A percentile compares a stretch with the other conserved stretches of the same genome.
These are phyloP conservation scores for Suillus luteus DNA, from an alignment of 768 basidiomycete species.

Conservation along the genomic window DNA sequence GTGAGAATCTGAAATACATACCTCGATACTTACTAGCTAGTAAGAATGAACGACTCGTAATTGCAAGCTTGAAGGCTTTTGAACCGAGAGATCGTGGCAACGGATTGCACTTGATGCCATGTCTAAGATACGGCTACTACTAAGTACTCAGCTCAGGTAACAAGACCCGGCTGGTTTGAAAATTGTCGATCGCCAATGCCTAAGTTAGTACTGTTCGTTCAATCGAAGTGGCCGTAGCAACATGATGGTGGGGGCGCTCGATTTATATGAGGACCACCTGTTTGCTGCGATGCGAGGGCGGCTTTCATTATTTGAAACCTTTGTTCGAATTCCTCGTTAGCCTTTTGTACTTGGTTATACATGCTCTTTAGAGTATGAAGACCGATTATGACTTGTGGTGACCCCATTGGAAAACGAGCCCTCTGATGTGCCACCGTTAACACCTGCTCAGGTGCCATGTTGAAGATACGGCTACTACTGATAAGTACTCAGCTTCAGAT, in stretches of 20 bases:
- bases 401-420: conserved; percentile 21
- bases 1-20: neutral
- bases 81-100: neutral
- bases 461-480: too few species aligned
- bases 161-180: neutral
- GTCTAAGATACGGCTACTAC: too few species aligned
- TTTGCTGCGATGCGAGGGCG: conserved; percentile 8
- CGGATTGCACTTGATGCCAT: neutral
- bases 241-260: conserved; percentile 13
- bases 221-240: too few species aligned
- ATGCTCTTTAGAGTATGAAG: conserved; percentile 46
- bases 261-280: conserved; percentile 6
- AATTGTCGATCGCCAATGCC: too few species aligned
- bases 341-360: conserved; percentile 42
- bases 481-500: too few species aligned
- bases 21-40: neutral
- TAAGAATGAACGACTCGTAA: neutral
- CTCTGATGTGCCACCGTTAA: conserved; percentile 42
- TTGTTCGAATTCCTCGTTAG: conserved; percentile 42
- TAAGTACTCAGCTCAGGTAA: too few species aligned
- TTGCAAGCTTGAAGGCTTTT: neutral
- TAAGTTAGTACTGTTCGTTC: too few species aligned
- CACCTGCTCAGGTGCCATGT: too few species aligned
- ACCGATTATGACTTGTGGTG: conserved; percentile 36
- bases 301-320: conserved; percentile 30